Evolutionary conservation across 2,329 filamentous ascomycete genomes (phyloP).

Genomic region (Exophiala sideris): DNA sequence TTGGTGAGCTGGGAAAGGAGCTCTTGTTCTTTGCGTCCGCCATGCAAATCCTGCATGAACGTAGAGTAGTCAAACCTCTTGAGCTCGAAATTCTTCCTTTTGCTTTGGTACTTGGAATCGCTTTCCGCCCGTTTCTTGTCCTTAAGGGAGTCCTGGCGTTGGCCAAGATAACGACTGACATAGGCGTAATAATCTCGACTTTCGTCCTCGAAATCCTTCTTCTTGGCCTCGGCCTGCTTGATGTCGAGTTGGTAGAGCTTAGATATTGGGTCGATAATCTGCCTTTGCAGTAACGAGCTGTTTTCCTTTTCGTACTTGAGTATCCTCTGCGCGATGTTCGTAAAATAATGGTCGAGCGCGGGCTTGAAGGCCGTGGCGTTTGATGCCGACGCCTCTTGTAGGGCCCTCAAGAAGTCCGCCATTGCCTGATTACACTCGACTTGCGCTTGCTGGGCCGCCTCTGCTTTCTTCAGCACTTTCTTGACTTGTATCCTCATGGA

Average conservation of each 20-base stretch:
- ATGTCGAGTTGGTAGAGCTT: slow-evolving; percentile 94
- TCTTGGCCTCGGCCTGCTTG: slow-evolving; percentile 95
- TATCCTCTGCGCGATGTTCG: slow-evolving; percentile 92
- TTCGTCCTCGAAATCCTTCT: slow-evolving; percentile 96
- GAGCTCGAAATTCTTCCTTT: slow-evolving; percentile 90
- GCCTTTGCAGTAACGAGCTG: slow-evolving; percentile 76
- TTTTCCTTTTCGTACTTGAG: slow-evolving; percentile 82
- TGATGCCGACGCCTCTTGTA: slow-evolving; percentile 81
- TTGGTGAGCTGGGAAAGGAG: slow-evolving; percentile 90
- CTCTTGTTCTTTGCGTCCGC: slow-evolving; percentile 96
- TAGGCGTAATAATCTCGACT: slow-evolving; percentile 98
- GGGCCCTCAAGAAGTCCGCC: slow-evolving; percentile 74
- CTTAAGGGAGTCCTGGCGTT: slow-evolving; percentile 91
- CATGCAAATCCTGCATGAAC: slow-evolving; percentile 98
- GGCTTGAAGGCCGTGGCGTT: slow-evolving; percentile 97
- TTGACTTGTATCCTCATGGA: slow-evolving; percentile 95
- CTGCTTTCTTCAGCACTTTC: slow-evolving; percentile 90
- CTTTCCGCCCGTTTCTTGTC: slow-evolving; percentile 95
- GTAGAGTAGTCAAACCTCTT: slow-evolving; percentile 98
- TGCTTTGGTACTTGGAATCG: slow-evolving; percentile 92
- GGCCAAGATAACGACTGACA: slow-evolving; percentile 90
- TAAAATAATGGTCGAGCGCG: slow-evolving; percentile 95
- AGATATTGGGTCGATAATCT: slow-evolving; percentile 89
- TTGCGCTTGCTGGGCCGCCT: slow-evolving; percentile 78
- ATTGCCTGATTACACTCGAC: slow-evolving; percentile 82